Base-by-base conservation (phyloP, 2,329 filamentous ascomycete genomes). In the Colletotrichum lini region DNA sequence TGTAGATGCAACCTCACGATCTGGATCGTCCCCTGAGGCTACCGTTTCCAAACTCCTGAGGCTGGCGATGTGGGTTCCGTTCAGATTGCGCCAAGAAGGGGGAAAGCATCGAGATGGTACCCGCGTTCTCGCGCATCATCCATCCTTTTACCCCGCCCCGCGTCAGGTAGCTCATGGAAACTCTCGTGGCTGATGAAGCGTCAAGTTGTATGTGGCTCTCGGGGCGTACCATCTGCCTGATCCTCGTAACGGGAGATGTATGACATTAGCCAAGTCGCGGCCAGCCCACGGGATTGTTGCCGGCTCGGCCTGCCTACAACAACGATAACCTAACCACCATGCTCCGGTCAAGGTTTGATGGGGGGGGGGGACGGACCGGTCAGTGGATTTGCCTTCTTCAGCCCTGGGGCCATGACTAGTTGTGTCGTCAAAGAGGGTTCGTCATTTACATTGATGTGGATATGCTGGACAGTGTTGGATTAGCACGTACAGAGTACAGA, bases 161-260 rank as follows among this genome's bases (percentile, higher is more conserved):
- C 89, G 23, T 87, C 84, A 47, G 82, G 30, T 35, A 35, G 30
- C 30, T 35, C 30, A 35, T 77, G 54, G 92, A 83, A 72, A 90
- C 88, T 50, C 86, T 86, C 56, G 88, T 85, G 0, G 88, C 89
- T 0, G 88, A 84, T 0, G 87, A 83, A 7, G 87, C 88, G 77
- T 91, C 91, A 77, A 35, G 30, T 9, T 35, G 30, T 91, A 88
- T 4, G 89, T 88, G 18, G 89, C 90, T 35, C 90, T 87, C 0
- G 90, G 90, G 68, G 88, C 88, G 66, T 86, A 82, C 79, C 90
- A 85, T 83, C 4, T 86, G 85, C 75, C 92, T 90, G 63, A 92
- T 81, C 40, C 90, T 82, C 26, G 85, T 85, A 57, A 88, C 84
- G 44, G 83, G 79, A 73, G 30, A 90, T 87, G 59, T 9, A 83